Conservation (phyloP, 352 stramenopile species). For the Pythium diclinum region DNA sequence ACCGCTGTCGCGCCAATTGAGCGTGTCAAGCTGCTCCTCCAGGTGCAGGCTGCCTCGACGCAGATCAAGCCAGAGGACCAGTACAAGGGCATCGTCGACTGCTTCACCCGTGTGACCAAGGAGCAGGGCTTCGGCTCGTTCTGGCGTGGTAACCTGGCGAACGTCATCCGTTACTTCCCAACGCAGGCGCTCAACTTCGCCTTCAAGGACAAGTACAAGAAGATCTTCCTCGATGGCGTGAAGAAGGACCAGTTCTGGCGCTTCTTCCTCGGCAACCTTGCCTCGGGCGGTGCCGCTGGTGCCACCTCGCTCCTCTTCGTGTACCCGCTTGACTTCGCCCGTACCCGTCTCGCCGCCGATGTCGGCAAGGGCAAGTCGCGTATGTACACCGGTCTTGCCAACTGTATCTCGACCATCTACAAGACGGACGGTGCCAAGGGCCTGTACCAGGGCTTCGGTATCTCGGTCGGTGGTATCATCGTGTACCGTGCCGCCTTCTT, state of each 20-base stretch:
- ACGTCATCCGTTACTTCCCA: constrained; percentile 93
- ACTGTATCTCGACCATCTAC: constrained; percentile 97
- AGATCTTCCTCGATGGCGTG: constrained; percentile 82
- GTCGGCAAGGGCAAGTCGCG: constrained; percentile 95
- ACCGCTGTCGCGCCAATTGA: constrained; percentile 89
- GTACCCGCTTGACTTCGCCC: constrained; percentile 98
- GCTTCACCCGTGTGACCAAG: constrained; percentile 84
- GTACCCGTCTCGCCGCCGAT: constrained; percentile 98
- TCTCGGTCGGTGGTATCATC: constrained; percentile 98
- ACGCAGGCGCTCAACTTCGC: constrained; percentile 92
- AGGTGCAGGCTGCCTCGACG: constrained; percentile 88
- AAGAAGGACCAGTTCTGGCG: constrained; percentile 97
- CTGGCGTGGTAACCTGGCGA: constrained; percentile 90
- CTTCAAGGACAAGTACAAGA: constrained; percentile 94
- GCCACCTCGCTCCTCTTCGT: constrained; percentile 95
- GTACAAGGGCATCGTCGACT: constrained; percentile 92
- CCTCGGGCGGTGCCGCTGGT: constrained; percentile 95
- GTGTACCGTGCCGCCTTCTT: constrained; percentile 99
- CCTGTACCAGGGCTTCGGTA: constrained; percentile 99
- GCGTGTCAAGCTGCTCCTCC: constrained; percentile 90
- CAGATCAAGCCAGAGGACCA: constrained; percentile 91
- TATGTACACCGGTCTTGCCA: constrained; percentile 96
- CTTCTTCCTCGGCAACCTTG: constrained; percentile 98
- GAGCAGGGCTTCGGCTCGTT: constrained; percentile 89
- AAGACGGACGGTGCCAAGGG: constrained; percentile 86